These are phyloP conservation scores for Lipomyces lipofer DNA, from an alignment of 805 yeast species.

Conservation along the genomic window DNA sequence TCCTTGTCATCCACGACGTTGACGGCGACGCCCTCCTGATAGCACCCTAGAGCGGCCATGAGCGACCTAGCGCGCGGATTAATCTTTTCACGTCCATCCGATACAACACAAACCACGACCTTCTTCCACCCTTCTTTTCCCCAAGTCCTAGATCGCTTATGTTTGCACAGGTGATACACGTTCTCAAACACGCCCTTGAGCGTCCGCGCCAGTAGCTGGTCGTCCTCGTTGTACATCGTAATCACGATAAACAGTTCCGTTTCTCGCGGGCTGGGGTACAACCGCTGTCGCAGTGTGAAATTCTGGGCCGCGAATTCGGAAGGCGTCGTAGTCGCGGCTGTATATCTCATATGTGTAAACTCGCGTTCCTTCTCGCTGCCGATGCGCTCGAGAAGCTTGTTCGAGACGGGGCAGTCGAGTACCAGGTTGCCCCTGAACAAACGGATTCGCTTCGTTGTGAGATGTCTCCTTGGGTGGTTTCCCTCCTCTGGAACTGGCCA, in stretches of 20 bases:
- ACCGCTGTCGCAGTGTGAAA: conserved; percentile 80
- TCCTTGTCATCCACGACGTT: conserved; percentile 79
- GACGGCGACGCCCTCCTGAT: conserved; percentile 95
- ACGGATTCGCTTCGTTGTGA: conserved; percentile 48
- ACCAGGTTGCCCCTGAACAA: conserved; percentile 77
- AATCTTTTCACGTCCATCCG: conserved; percentile 88
- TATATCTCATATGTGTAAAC: conserved; percentile 84
- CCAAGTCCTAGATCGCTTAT: conserved; percentile 67
- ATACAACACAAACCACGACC: conserved; percentile 82
- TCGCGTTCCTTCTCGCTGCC: conserved; percentile 55
- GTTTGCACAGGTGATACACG: conserved; percentile 68
- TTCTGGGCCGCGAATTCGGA: conserved; percentile 58
- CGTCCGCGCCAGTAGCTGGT: conserved; percentile 76
- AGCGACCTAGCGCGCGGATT: conserved; percentile 76
- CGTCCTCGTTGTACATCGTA: conserved; percentile 90
- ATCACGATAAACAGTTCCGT: conserved; percentile 85
- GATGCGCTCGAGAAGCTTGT: conserved; percentile 50
- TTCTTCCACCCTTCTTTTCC: conserved; percentile 97
- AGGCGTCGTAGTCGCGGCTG: conserved; percentile 94
- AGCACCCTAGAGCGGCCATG: conserved; percentile 83
- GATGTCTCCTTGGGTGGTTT: conserved; percentile 38
- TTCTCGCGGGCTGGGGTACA: conserved; percentile 72
- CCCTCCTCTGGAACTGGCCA: conserved; percentile 34
- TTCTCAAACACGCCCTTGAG: conserved; percentile 89
- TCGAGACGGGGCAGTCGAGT: conserved; percentile 86